Percentiles rank a stretch among this genome's conserved stretches.
Conservation (phyloP, 1,139 yeast genomes). For the Yamadazyma oceani region DNA sequence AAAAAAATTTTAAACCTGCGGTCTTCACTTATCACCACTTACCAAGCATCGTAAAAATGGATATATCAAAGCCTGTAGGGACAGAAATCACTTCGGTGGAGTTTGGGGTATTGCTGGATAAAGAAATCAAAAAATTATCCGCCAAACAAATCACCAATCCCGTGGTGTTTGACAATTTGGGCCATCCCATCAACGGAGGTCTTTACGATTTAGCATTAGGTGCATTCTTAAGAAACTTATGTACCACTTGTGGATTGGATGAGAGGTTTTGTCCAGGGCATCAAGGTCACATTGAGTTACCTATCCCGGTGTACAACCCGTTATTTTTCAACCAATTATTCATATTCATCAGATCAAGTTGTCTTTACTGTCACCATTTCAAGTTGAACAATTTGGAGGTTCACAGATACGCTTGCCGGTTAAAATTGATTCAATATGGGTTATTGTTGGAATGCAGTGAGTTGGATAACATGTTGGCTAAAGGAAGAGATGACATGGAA, state of each 20-base stretch:
- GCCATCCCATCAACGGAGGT: constrained; percentile 94
- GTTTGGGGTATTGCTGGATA: constrained; percentile 80
- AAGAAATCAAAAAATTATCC: constrained; percentile 80
- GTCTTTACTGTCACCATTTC: constrained; percentile 89
- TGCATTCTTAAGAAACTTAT: constrained; percentile 82
- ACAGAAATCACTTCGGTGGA: constrained; percentile 91
- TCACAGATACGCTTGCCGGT: constrained; percentile 75
- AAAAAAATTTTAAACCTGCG: constrained; percentile 11
- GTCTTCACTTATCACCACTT: background rate
- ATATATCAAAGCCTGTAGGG: constrained; percentile 93
- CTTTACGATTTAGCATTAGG: constrained; percentile 92
- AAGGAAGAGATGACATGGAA: constrained; percentile 34
- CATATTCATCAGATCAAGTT: constrained; percentile 76
- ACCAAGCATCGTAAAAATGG: constrained; percentile 51
- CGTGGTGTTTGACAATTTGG: constrained; percentile 89
- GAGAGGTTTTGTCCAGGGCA: constrained; percentile 97
- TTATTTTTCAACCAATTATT: constrained; percentile 90
- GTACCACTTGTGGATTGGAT: constrained; percentile 95
- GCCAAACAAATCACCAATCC: constrained; percentile 97
- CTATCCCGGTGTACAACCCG: constrained; percentile 94
- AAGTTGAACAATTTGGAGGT: constrained; percentile 66
- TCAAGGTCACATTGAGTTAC: constrained; percentile 96
- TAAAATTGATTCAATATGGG: constrained; percentile 84
- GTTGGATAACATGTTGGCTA: constrained; percentile 60
- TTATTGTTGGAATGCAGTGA: constrained; percentile 75